Conservation (phyloP, 305 asterid species). For the Fraxinus velutina region DNA sequence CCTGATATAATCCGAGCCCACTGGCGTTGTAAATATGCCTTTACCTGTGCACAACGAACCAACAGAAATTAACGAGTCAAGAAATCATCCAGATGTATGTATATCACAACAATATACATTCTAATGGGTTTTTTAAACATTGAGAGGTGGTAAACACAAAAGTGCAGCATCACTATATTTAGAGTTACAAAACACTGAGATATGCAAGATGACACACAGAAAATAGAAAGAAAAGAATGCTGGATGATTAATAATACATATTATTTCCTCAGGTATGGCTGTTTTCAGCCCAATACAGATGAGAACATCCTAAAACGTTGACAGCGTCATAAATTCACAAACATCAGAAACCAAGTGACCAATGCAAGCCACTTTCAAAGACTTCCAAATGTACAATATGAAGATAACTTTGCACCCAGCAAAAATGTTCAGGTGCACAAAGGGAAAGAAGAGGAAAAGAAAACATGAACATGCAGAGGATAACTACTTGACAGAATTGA, state of each 20-base stretch:
- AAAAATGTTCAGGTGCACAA: not conserved
- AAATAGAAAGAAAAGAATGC: not conserved
- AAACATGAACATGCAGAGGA: not conserved
- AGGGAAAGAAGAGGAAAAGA: not conserved
- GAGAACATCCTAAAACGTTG: conserved; percentile 4
- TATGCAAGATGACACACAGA: not conserved
- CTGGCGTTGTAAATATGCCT: conserved; percentile 71
- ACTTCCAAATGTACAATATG: not conserved
- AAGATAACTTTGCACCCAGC: not conserved
- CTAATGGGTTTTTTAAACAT: not conserved
- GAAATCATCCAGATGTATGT: conserved; percentile 4
- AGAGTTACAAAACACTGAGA: not conserved
- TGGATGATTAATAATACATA: not conserved
- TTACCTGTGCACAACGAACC: conserved; percentile 50
- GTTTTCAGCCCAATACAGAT: not conserved
- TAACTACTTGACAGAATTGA: not conserved
- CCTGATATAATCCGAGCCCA: conserved; percentile 87
- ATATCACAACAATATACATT: not conserved
- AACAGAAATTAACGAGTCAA: not conserved
- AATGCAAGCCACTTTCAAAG: not conserved
- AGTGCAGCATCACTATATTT: not conserved
- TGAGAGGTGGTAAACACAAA: not conserved
- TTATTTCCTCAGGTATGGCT: not conserved
- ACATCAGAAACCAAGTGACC: not conserved
- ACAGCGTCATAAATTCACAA: not conserved